Evolutionary conservation across 495 filamentous ascomycete species (phyloP).

Genomic region (Stereocaulon alpinum): DNA sequence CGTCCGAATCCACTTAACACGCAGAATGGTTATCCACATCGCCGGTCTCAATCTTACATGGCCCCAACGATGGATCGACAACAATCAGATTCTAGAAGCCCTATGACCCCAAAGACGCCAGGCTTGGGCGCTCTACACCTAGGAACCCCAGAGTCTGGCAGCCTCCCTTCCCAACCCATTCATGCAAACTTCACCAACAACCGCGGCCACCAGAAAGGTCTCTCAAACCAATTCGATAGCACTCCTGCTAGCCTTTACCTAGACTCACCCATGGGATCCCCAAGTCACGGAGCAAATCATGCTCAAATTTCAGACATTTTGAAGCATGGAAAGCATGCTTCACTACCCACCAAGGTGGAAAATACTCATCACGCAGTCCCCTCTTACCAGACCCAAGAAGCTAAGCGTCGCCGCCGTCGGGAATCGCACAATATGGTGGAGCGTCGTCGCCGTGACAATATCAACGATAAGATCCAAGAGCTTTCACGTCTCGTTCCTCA

Average conservation of each 20-base stretch:
- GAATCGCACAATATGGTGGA: slow-evolving; percentile 97
- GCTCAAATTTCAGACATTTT: slow-evolving; percentile 60
- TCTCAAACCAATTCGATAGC: slow-evolving; percentile 72
- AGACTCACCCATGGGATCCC: slow-evolving; percentile 72
- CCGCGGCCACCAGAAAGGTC: slow-evolving; percentile 66
- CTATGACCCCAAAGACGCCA: slow-evolving; percentile 70
- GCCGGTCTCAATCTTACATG: slow-evolving; percentile 48
- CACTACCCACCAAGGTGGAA: slow-evolving; percentile 60
- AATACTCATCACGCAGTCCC: slow-evolving; percentile 37
- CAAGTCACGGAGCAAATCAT: slow-evolving; percentile 45
- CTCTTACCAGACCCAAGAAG: slow-evolving; percentile 69
- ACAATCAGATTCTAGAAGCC: slow-evolving; percentile 58
- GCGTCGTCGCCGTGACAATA: slow-evolving; percentile 88
- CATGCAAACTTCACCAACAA: slow-evolving; percentile 33
- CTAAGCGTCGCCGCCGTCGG: slow-evolving; percentile 77
- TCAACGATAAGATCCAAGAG: slow-evolving; percentile 97
- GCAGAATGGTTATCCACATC: slow-evolving; percentile 40
- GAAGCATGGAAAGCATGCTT: slow-evolving; percentile 58
- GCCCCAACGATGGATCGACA: slow-evolving; percentile 56
- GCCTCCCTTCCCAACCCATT: slow-evolving; percentile 67
- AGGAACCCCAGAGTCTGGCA: slow-evolving; percentile 54
- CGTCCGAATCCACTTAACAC: slow-evolving; percentile 44
- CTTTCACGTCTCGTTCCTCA: slow-evolving; percentile 84
- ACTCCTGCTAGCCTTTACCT: slow-evolving; percentile 69
- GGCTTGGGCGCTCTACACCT: slow-evolving; percentile 48